Evolutionary conservation across 805 yeast genomes (phyloP), one percentile per base, ranked within the genome.

Genomic region (Saccharomycopsis babjevae): DNA sequence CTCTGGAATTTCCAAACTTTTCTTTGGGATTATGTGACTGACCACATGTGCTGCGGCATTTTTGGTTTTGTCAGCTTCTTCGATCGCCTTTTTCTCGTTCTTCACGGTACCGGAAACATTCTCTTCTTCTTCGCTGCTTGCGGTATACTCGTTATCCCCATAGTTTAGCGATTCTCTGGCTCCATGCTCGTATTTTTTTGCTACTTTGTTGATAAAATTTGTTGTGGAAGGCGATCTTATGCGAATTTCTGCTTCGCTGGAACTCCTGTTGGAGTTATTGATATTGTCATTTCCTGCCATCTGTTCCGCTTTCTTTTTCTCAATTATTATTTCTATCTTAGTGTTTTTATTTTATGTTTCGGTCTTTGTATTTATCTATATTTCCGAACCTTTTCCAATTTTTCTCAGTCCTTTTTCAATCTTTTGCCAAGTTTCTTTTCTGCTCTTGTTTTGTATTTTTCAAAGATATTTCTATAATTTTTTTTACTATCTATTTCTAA

Each of bases 241-340:
- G 28, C 32, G 16, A 22, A 6, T 22, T 7, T 28, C 52, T 2
- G n/a, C 59, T 34, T 64, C 40, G 54, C 66, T 56, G 52, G 52
- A 7, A 15, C 50, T 18, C 42, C 30, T 30, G 18, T 30, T 54
- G 57, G 39, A 1, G 54, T 20, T 56, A 62, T 18, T 43, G 58
- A 28, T 28, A 34, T 7, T 34, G 10, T 13, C 15, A 34, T 34
- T 13, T 8, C 10, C 15, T 2, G 38, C 10, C 38, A 34, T 34
- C 10, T 28, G 3, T 28, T 28, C 32, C 32, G 6, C 6, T 28
- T 28, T 28, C 6, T 28, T 28, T 28, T 28, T 28, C 6, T 28
- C 32, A 28, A 28, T 28, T 6, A 28, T 3, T 6, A 28, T 6
- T 4, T 6, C 32, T 28, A 3, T 28, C 3, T 28, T 4, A 28